Base-by-base conservation (phyloP, 495 filamentous ascomycete genomes). In the Halenospora varia region DNA sequence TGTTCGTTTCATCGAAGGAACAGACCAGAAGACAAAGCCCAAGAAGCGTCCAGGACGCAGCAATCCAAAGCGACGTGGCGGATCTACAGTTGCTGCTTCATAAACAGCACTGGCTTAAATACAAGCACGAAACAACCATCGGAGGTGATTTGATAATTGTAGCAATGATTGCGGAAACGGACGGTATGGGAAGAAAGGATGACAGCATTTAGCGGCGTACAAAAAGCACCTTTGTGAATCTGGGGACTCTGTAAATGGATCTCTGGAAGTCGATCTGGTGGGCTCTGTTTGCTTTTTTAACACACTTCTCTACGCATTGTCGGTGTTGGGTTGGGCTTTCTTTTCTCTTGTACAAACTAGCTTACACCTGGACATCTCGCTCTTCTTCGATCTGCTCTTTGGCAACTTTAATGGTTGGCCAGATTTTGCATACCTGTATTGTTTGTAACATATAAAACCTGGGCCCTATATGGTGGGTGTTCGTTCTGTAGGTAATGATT, bases 1-100 rank as follows among this genome's bases (percentile, higher is more conserved):
- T 49, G 69, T 96, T 63, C 88, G 85, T 68, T 96, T 89, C 71
- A 95, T 95, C 63, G 89, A 94, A 68, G 90, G 90, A 18, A 80
- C 74, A 39, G 84, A 83, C 25, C 66, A 81, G 17, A 77, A 80
- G 61, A 81, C 81, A 63, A 78, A 79, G 56, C 76, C 80, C 54
- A 87, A 88, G 74, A 94, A 96, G 79, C 81, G 82, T 52, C 72
- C 82, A 49, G 77, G 79, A 13, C 76, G 82, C 25, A 72, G 74
- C 60, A 91, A 91, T 70, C 89, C 88, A 17, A 92, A 90, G 75
- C 80, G 88, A 56, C 68, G 79, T 39, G 83, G 81, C n/a, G 74
- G 71, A 35, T 68, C 66, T 25, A 17, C 41, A 52, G 53, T 39
- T 25, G 52, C 48, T 41, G n/a, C 19, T 24, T 44, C 48, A 46